Evolutionary conservation across 2,329 filamentous ascomycete species (phyloP).

Genomic region (Sporothrix euskadiensis): DNA sequence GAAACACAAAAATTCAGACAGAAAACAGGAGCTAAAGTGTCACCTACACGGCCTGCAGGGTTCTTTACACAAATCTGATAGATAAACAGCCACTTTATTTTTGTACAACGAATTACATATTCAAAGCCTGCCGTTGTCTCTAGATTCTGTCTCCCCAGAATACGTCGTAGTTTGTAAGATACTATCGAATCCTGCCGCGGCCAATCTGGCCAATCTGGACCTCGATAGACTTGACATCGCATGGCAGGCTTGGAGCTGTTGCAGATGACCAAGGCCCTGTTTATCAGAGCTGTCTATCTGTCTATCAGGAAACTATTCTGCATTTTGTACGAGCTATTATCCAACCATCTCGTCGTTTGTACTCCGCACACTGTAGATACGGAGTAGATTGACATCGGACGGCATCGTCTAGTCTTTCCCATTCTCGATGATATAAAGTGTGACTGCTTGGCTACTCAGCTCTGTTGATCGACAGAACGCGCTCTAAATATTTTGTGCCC

Average conservation of each 20-base stretch:
- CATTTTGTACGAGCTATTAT: neutral
- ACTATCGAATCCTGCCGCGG: neutral
- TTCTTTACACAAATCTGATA: neutral
- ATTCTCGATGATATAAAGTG: neutral
- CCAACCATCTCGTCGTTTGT: neutral
- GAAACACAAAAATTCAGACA: neutral
- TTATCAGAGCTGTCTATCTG: neutral
- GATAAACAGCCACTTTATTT: slow-evolving; percentile 3
- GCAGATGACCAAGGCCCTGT: neutral
- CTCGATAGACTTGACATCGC: neutral
- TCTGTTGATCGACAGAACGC: neutral
- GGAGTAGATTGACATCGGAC: neutral
- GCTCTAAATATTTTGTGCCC: neutral
- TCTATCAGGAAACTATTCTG: neutral
- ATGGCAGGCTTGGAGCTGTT: neutral
- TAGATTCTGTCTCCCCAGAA: no score
- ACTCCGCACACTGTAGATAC: no score
- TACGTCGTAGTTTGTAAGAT: neutral
- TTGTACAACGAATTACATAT: neutral
- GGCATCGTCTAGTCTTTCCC: neutral
- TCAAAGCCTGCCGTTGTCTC: neutral
- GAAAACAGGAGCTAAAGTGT: neutral
- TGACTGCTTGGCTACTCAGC: neutral
- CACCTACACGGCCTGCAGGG: neutral
- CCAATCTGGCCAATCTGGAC: neutral